phyloP scores from a whole-genome alignment of 169 alveolate species.

The Plasmodium relictum region DNA sequence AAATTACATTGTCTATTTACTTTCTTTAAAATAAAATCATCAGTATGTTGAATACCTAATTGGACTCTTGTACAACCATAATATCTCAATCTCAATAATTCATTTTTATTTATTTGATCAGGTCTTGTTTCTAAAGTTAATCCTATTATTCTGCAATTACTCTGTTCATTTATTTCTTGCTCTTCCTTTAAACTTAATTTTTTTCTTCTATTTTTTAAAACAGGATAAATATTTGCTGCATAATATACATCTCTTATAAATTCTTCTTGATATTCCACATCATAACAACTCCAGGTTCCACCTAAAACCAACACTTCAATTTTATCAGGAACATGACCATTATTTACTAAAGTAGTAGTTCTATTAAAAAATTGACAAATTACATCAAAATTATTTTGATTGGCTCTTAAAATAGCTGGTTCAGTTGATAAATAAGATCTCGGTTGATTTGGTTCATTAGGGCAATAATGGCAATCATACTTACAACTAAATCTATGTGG shows the following conservation, averaged over 20 bases:
- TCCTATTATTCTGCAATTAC: constrained; percentile 83
- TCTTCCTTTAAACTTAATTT: constrained; percentile 77
- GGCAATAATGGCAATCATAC: constrained; percentile 94
- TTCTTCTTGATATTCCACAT: constrained; percentile 91
- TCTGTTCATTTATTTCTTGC: constrained; percentile 80
- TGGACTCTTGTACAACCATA: constrained; percentile 95
- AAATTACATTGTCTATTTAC: constrained; percentile 90
- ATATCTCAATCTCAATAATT: constrained; percentile 88
- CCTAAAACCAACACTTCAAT: constrained; percentile 95
- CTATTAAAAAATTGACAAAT: constrained; percentile 93
- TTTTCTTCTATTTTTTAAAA: constrained; percentile 79
- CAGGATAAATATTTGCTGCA: constrained; percentile 94
- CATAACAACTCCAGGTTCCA: constrained; percentile 96
- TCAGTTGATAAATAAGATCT: constrained; percentile 95
- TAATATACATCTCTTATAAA: constrained; percentile 94
- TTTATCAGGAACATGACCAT: constrained; percentile 95
- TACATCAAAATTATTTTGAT: constrained; percentile 94
- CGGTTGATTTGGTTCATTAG: constrained; percentile 97
- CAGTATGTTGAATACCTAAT: constrained; percentile 95
- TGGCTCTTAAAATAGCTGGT: constrained; percentile 96
- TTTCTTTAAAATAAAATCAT: constrained; percentile 87
- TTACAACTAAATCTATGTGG: constrained; percentile 95
- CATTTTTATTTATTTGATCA: constrained; percentile 92
- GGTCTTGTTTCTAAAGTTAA: constrained; percentile 94
- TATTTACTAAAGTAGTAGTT: constrained; percentile 92